A percentile compares a stretch with the other conserved stretches of the same genome.
Conservation (phyloP, 768 basidiomycete species). For the Imleria badia region DNA sequence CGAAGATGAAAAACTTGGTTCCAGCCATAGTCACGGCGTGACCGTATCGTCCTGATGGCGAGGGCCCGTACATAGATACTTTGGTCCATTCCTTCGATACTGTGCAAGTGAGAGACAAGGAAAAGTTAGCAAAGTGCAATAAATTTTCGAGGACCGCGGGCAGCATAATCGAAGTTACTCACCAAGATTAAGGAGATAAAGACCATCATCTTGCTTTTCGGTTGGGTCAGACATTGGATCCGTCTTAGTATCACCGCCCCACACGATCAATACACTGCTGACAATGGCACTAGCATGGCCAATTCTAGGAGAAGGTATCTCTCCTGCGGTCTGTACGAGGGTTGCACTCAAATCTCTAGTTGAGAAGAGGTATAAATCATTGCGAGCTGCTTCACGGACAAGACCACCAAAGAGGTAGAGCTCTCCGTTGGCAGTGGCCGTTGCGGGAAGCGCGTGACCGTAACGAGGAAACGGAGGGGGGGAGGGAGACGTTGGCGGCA, state of each 20-base stretch:
- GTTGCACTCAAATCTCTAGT: slow-evolving; percentile 76
- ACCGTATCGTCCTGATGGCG: slow-evolving; percentile 90
- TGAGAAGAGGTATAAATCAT: slow-evolving; percentile 92
- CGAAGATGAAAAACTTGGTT: slow-evolving; percentile 91
- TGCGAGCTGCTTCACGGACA: slow-evolving; percentile 83
- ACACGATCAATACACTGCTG: slow-evolving; percentile 92
- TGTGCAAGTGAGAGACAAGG: slow-evolving; percentile 30
- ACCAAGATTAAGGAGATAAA: slow-evolving; percentile 95
- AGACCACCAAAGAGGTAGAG: slow-evolving; percentile 97
- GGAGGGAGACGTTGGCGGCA: slow-evolving; percentile 66
- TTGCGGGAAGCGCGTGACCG: slow-evolving; percentile 87
- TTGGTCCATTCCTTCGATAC: slow-evolving; percentile 95
- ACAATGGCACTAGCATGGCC: slow-evolving; percentile 96
- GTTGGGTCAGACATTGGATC: slow-evolving; percentile 56
- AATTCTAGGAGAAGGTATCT: slow-evolving; percentile 86
- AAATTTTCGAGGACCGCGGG: background rate
- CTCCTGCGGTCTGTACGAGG: slow-evolving; percentile 84
- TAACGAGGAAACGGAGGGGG: slow-evolving; percentile 95
- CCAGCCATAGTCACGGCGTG: slow-evolving; percentile 94
- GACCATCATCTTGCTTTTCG: slow-evolving; percentile 86
- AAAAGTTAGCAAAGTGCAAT: slow-evolving; percentile 3
- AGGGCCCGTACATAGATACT: slow-evolving; percentile 70
- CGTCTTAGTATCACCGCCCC: slow-evolving; percentile 97
- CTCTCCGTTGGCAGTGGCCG: slow-evolving; percentile 77
- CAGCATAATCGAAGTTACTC: slow-evolving; percentile 31